These are phyloP conservation scores for Blumeriella jaapii DNA, from an alignment of 2,329 filamentous ascomycete genomes.

Conservation along the genomic window DNA sequence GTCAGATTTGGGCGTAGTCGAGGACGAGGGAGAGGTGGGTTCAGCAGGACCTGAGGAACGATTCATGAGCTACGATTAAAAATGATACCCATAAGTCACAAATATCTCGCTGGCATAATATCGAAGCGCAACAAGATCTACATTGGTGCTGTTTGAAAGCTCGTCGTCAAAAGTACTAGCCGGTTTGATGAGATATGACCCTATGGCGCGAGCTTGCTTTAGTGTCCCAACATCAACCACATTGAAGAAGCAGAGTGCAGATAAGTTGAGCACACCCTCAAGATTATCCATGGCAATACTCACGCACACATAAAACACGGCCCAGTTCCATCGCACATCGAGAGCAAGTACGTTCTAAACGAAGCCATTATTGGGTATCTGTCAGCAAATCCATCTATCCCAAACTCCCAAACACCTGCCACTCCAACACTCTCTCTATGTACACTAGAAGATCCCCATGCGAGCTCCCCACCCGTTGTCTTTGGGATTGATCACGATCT, in stretches of 20 bases:
- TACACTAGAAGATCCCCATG: conserved; percentile 47
- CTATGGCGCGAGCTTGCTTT: no score
- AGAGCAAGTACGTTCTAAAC: background rate
- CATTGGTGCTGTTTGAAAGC: no score
- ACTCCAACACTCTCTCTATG: conserved; percentile 9
- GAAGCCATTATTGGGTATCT: conserved; percentile 22
- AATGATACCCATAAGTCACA: conserved; percentile 1
- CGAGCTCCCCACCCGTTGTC: conserved; percentile 67
- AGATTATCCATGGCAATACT: no score
- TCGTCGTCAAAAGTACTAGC: no score
- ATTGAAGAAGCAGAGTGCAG: no score
- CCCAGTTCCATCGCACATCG: background rate
- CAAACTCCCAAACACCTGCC: conserved; percentile 13
- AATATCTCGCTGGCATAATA: no score
- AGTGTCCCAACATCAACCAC: no score
- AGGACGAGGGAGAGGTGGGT: conserved; percentile 19
- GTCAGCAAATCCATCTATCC: conserved; percentile 19
- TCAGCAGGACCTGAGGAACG: conserved; percentile 20
- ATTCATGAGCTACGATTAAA: conserved; percentile 6
- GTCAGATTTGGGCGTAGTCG: conserved; percentile 43
- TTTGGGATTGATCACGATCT: conserved; percentile 80
- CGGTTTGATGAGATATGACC: no score
- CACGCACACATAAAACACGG: background rate
- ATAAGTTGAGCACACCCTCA: no score
- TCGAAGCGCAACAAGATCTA: no score